Evolutionary conservation across 129 eudicot species (phyloP).

Genomic region (Logfia minima): DNA sequence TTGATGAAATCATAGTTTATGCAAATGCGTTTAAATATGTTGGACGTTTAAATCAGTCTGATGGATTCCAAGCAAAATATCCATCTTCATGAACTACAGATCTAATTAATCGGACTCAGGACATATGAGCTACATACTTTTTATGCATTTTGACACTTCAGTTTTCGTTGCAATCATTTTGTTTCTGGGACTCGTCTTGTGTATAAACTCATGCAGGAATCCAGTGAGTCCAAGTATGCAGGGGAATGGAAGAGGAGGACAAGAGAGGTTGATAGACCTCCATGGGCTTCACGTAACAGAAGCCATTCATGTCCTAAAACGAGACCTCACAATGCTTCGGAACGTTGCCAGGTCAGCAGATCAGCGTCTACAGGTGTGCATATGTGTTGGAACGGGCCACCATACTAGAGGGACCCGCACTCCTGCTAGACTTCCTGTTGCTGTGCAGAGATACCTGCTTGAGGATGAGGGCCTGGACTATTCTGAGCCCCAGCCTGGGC

Average conservation of each 20-base stretch:
- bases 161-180: constrained; percentile 20
- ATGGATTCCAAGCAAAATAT: background rate
- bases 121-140: background rate
- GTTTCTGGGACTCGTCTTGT: constrained; percentile 16
- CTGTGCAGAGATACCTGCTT: constrained; percentile 79
- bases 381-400: constrained; percentile 91
- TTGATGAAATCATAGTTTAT: background rate
- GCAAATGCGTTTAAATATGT: background rate
- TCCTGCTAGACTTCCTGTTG: constrained; percentile 78
- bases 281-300: constrained; percentile 85
- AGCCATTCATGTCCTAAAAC: constrained; percentile 75
- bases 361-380: constrained; percentile 66
- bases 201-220: constrained; percentile 51
- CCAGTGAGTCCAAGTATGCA: constrained; percentile 52
- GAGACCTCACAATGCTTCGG: constrained; percentile 61
- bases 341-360: constrained; percentile 81
- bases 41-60: background rate
- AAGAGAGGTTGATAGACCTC: constrained; percentile 77
- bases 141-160: background rate
- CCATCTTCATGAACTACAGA: background rate
- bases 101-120: background rate
- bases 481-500: constrained; percentile 90
- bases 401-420: constrained; percentile 83
- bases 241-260: constrained; percentile 55
- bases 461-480: constrained; percentile 90